Conservation (phyloP, 192 early-diverging fungal genomes). For the Phlyctochytrium bullatum region DNA sequence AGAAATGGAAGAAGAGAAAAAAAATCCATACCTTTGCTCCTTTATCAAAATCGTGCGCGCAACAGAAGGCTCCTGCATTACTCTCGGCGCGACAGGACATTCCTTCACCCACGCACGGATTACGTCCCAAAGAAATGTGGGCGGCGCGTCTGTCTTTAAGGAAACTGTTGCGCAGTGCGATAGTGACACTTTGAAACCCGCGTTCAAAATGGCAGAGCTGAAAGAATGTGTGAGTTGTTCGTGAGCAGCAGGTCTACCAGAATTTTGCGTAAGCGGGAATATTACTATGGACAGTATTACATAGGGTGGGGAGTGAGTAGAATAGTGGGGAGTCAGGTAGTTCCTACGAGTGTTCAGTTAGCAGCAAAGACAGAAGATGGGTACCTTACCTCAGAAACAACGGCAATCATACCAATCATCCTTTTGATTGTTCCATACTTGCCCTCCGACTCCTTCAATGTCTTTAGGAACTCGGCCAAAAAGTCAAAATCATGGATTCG, state of each 20-base stretch:
- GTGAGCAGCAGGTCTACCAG: constrained; percentile 5
- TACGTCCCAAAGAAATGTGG: constrained; percentile 87
- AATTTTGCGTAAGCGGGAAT: constrained; percentile 63
- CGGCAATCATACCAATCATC: constrained; percentile 95
- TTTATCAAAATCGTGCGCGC: constrained; percentile 64
- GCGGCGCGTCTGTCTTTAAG: constrained; percentile 92
- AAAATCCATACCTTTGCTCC: constrained; percentile 27
- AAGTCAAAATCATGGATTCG: constrained; percentile 83
- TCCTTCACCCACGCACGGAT: constrained; percentile 75
- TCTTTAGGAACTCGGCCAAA: constrained; percentile 75
- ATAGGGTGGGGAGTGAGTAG: constrained; percentile 70
- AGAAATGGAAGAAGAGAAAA: neutral
- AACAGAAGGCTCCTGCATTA: constrained; percentile 62
- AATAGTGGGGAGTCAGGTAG: constrained; percentile 74
- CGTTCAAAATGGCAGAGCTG: constrained; percentile 90
- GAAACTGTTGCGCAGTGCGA: constrained; percentile 77
- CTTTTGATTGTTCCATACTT: constrained; percentile 79
- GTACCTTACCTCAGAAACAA: constrained; percentile 80
- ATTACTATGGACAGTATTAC: constrained; percentile 68
- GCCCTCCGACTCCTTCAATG: constrained; percentile 53
- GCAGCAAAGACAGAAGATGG: constrained; percentile 13
- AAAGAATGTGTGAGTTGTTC: neutral
- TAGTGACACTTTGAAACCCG: constrained; percentile 82
- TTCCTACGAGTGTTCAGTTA: constrained; percentile 33
- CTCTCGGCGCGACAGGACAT: constrained; percentile 65